Percentiles rank a stretch among this genome's conserved stretches.
phyloP scores from a whole-genome alignment of 805 yeast species.

The Kodamaea laetipori region DNA sequence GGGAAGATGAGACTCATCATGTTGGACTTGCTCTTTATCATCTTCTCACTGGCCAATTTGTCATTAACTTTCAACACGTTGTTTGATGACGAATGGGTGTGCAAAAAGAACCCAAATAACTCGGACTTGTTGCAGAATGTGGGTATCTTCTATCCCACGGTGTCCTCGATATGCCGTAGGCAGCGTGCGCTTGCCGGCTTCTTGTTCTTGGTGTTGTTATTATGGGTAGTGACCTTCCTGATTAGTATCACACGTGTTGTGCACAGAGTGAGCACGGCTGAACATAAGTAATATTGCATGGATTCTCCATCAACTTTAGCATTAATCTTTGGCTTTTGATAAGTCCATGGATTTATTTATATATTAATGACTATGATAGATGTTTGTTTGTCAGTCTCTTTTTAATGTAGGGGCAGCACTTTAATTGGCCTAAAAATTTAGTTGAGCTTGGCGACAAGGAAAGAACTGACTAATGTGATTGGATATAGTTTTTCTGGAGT shows the following conservation, averaged over 20 bases:
- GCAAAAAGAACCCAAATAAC: slow-evolving; percentile 29
- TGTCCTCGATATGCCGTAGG: slow-evolving; percentile 65
- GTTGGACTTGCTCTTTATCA: slow-evolving; percentile 83
- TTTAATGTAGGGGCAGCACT: too few relatives aligned
- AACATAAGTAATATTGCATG: slow-evolving; percentile 4
- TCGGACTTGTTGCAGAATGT: slow-evolving; percentile 17
- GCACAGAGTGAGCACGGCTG: slow-evolving; percentile 49
- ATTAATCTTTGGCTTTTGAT: slow-evolving; percentile 1
- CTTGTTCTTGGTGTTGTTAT: slow-evolving; percentile 67
- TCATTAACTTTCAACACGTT: slow-evolving; percentile 84
- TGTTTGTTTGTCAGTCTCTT: too few relatives aligned
- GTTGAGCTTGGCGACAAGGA: too few relatives aligned
- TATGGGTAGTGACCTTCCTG: slow-evolving; percentile 86
- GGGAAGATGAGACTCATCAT: slow-evolving; percentile 80
- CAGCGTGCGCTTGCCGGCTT: slow-evolving; percentile 81
- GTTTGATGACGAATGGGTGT: slow-evolving; percentile 82
- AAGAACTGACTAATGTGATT: too few relatives aligned
- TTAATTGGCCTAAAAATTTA: too few relatives aligned
- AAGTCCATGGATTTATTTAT: slow-evolving; percentile 3
- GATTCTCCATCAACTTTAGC: not conserved
- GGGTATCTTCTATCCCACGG: slow-evolving; percentile 32
- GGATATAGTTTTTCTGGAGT: too few relatives aligned
- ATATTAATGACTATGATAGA: slow-evolving; percentile 1
- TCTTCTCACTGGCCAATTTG: slow-evolving; percentile 84
- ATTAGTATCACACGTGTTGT: slow-evolving; percentile 83